Conservation (phyloP, 176 grass and related monocot species). For the Avena insularis region DNA sequence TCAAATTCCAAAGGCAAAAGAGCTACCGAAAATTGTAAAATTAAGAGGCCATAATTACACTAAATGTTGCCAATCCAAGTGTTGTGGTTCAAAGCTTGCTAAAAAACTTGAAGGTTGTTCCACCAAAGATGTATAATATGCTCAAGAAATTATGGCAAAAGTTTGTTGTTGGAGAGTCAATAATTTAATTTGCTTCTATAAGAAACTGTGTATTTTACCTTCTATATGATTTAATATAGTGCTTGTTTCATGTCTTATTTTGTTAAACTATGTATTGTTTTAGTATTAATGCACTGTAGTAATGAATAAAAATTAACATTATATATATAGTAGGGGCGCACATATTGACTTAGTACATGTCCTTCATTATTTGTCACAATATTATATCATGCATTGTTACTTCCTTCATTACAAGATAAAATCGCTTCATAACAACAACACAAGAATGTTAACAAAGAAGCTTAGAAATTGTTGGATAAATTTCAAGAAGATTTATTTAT, state of each 20-base stretch:
- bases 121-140: neutral
- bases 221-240: neutral
- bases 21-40: too few relatives aligned
- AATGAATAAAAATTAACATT: too few relatives aligned
- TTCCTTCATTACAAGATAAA: neutral
- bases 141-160: neutral
- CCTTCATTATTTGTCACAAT: neutral
- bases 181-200: neutral
- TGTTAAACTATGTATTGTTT: neutral
- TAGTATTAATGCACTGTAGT: neutral
- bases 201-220: neutral
- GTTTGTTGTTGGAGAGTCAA: neutral
- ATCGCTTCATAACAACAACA: neutral
- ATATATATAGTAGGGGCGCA: neutral
- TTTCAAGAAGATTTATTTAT: neutral
- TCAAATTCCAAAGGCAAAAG: too few relatives aligned
- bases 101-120: neutral
- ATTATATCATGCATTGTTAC: neutral
- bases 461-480: neutral
- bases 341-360: neutral
- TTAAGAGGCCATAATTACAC: too few relatives aligned
- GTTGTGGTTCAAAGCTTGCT: too few relatives aligned
- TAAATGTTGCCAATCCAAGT: too few relatives aligned
- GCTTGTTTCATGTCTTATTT: neutral
- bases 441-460: neutral